Evolutionary conservation across 768 basidiomycete species (phyloP).

Genomic region (Neoboletus subvelutipes): DNA sequence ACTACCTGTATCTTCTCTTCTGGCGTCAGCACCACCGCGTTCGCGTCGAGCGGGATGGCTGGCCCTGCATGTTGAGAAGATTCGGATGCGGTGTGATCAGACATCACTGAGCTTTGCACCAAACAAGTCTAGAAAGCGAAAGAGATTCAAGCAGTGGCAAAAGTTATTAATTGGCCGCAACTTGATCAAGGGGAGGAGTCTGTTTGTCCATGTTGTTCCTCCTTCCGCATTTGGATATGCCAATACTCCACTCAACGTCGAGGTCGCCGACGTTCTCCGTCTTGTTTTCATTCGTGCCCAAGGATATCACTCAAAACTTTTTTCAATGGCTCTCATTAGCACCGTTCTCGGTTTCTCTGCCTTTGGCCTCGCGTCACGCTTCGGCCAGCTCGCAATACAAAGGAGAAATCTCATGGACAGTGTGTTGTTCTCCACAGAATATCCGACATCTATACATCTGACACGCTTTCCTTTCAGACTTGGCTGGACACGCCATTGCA

Average conservation of each 20-base stretch:
- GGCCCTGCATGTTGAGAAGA: constrained; percentile 2
- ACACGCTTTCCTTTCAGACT: constrained; percentile 48
- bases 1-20: constrained; percentile 33
- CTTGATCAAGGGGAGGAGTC: not conserved
- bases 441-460: not conserved
- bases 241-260: not conserved
- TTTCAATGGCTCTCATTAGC: constrained; percentile 60
- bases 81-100: constrained; percentile 7
- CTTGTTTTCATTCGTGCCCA: not conserved
- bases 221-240: constrained; percentile 15
- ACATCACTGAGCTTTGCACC: constrained; percentile 12
- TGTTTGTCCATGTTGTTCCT: constrained; percentile 28
- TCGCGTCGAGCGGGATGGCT: constrained; percentile 20
- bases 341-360: constrained; percentile 76
- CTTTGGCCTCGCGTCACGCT: constrained; percentile 79
- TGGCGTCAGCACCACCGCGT: constrained; percentile 13
- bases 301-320: not conserved
- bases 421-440: constrained; percentile 41
- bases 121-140: not conserved
- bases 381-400: constrained; percentile 87
- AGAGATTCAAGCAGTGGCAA: not conserved
- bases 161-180: not conserved
- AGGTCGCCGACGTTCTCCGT: constrained; percentile 11
- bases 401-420: constrained; percentile 76
- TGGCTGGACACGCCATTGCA: constrained; percentile 65